Evolutionary conservation across 345 rosid genomes (phyloP).

Genomic region (Lepidium aucheri): DNA sequence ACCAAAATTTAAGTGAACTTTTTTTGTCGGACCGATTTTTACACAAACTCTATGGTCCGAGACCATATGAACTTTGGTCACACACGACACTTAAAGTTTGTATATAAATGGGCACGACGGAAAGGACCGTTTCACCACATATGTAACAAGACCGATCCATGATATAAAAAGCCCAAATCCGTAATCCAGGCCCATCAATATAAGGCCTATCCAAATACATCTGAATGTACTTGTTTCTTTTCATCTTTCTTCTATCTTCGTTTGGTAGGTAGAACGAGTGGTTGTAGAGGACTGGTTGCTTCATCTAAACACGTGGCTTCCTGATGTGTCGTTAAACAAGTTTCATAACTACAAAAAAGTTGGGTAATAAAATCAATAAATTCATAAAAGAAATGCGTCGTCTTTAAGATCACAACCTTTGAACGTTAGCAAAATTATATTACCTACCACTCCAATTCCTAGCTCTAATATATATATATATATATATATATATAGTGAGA

Average conservation of each 20-base stretch:
- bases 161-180: not conserved
- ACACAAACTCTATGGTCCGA: too few relatives aligned
- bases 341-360: not conserved
- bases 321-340: not conserved
- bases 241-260: not conserved
- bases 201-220: too few relatives aligned
- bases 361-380: not conserved
- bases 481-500: conserved; percentile 7
- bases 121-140: too few relatives aligned
- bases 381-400: conserved; percentile 3
- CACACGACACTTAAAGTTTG: too few relatives aligned
- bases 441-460: conserved; percentile 28
- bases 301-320: conserved; percentile 14
- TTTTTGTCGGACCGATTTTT: too few relatives aligned
- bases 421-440: conserved; percentile 21
- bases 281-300: conserved; percentile 23
- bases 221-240: not conserved
- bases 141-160: not conserved
- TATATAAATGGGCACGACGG: too few relatives aligned
- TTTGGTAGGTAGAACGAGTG: conserved; percentile 25
- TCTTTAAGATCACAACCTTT: conserved; percentile 25
- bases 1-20: too few relatives aligned
- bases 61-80: too few relatives aligned
- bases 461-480: not conserved
- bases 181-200: too few relatives aligned